These are phyloP conservation scores for Microcyclospora tardicrescens DNA, from an alignment of 2,329 filamentous ascomycete species.

Conservation along the genomic window DNA sequence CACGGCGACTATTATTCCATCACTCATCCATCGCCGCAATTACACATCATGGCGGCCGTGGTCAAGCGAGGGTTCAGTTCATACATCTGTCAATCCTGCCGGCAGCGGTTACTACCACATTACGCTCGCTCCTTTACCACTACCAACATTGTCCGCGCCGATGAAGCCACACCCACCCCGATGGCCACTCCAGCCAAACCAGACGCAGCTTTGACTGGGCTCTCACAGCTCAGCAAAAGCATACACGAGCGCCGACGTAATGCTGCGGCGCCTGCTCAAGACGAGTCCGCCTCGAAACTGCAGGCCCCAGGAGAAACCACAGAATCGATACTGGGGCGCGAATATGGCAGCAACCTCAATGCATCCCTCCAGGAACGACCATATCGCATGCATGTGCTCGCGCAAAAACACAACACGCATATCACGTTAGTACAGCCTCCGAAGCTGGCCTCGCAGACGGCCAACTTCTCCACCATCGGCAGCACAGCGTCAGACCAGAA, in stretches of 20 bases:
- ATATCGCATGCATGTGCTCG: constrained; percentile 76
- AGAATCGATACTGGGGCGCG: background rate
- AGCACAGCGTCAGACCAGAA: constrained; percentile 38
- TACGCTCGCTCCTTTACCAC: constrained; percentile 24
- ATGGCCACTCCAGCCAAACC: too few species aligned
- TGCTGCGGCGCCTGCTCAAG: too few species aligned
- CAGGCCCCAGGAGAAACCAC: background rate
- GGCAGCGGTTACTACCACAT: constrained; percentile 15
- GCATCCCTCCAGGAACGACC: constrained; percentile 27
- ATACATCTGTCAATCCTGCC: constrained; percentile 25
- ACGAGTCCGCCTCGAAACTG: too few species aligned
- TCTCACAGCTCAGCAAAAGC: constrained; percentile 1
- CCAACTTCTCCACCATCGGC: constrained; percentile 13
- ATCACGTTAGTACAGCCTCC: constrained; percentile 71
- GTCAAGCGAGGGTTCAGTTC: too few species aligned
- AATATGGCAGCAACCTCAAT: constrained; percentile 7
- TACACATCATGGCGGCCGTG: too few species aligned
- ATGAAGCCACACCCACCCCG: background rate
- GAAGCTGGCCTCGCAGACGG: constrained; percentile 14
- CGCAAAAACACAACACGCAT: constrained; percentile 89
- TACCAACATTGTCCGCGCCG: constrained; percentile 7
- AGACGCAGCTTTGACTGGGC: background rate
- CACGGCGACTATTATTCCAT: too few species aligned
- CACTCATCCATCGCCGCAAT: too few species aligned
- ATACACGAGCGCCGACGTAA: constrained; percentile 1